These are phyloP conservation scores for Huntiella bhutanensis DNA, from an alignment of 2,329 filamentous ascomycete species.

Conservation along the genomic window DNA sequence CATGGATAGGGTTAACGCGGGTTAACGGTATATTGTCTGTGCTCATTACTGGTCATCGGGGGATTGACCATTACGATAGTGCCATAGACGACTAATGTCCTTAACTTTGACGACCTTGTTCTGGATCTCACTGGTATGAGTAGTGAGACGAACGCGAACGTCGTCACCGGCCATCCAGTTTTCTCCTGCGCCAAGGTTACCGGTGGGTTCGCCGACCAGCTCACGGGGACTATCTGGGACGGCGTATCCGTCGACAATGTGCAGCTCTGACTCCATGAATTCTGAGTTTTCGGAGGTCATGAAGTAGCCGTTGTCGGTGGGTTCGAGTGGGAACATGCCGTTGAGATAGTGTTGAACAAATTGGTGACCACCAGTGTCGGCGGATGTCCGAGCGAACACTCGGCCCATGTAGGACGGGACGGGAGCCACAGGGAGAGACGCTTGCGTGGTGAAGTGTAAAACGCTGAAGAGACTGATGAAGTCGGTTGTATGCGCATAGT, in stretches of 20 bases:
- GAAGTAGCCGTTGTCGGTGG: conserved; percentile 25
- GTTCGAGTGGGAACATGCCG: conserved; percentile 37
- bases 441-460: conserved; percentile 39
- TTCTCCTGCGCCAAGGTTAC: not conserved
- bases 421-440: conserved; percentile 22
- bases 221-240: conserved; percentile 11
- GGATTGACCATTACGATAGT: conserved; percentile 39
- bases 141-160: not conserved
- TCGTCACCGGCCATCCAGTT: conserved; percentile 2
- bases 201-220: no score
- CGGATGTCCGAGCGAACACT: conserved; percentile 34
- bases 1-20: no score
- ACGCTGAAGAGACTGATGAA: conserved; percentile 60
- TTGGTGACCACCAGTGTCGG: conserved; percentile 34
- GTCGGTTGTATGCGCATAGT: conserved; percentile 58
- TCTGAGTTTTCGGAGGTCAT: conserved; percentile 28
- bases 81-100: conserved; percentile 42
- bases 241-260: conserved; percentile 24
- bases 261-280: conserved; percentile 42
- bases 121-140: not conserved
- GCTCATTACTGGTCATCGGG: conserved; percentile 18
- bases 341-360: conserved; percentile 43
- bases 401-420: conserved; percentile 43
- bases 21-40: no score
- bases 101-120: conserved; percentile 29